These are phyloP conservation scores for Trametes sp. DNA, from an alignment of 1,284 basidiomycete species.

Conservation along the genomic window DNA sequence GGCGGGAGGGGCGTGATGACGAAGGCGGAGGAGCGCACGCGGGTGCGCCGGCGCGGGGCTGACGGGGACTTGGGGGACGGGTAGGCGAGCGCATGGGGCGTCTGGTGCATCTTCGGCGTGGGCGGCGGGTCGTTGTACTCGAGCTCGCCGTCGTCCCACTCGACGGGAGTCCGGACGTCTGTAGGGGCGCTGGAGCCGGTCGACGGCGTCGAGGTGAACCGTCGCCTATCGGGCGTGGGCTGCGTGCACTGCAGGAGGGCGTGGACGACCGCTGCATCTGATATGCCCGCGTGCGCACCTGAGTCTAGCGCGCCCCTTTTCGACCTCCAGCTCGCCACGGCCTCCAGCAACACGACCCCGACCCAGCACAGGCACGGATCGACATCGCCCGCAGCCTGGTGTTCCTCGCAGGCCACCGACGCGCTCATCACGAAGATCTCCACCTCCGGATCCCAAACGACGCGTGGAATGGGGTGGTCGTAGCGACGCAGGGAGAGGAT, in stretches of 20 bases:
- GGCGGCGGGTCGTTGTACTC: conserved; percentile 13
- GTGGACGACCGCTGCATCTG: conserved; percentile 5
- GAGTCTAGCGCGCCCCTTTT: not conserved
- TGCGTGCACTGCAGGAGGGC: conserved; percentile 8
- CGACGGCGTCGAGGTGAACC: not conserved
- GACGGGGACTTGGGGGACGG: not conserved
- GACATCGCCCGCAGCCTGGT: not conserved
- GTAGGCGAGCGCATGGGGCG: not conserved
- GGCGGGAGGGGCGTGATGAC: conserved; percentile 6
- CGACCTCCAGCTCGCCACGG: conserved; percentile 18
- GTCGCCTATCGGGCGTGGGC: not conserved
- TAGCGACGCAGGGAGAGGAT: conserved; percentile 20
- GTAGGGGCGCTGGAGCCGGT: not conserved
- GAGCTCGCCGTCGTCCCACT: conserved; percentile 5
- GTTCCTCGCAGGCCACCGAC: conserved; percentile 4
- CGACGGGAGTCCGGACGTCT: too few relatives aligned
- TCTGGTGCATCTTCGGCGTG: not conserved
- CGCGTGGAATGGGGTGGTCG: conserved; percentile 3
- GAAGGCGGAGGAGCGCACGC: not conserved
- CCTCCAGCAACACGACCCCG: conserved; percentile 16
- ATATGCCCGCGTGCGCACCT: not conserved
- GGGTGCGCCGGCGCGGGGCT: not conserved
- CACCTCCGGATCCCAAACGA: conserved; percentile 19
- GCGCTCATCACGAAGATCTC: conserved; percentile 20
- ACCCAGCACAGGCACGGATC: conserved; percentile 24